Conservation (phyloP, 2,329 filamentous ascomycete species). For the Aspergillus tubingensis region DNA sequence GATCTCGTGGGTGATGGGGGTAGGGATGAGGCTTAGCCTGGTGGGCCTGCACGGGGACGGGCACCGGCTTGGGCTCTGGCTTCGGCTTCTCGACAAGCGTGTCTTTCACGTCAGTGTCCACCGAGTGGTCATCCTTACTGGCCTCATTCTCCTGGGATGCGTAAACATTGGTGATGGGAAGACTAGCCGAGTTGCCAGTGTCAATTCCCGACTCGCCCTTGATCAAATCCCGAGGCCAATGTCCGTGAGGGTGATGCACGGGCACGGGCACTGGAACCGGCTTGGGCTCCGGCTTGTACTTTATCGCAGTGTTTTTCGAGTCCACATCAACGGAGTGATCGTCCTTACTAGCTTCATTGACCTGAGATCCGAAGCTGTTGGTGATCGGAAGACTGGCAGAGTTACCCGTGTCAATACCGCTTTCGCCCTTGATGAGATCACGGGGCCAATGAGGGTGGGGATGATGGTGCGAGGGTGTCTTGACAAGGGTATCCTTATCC, state of each 20-base stretch:
- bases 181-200: conserved; percentile 18
- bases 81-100: neutral
- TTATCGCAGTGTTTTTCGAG: neutral
- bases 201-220: conserved; percentile 26
- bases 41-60: neutral
- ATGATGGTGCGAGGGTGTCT: neutral
- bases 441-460: neutral
- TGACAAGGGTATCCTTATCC: neutral
- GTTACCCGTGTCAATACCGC: conserved; percentile 28
- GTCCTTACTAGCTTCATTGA: neutral
- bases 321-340: neutral
- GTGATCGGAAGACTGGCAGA: neutral
- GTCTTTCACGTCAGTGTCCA: neutral
- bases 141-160: neutral
- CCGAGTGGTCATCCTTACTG: neutral
- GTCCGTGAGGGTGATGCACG: neutral
- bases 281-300: neutral
- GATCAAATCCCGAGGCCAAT: conserved; percentile 13
- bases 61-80: too few species aligned
- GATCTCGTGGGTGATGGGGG: conserved; percentile 13
- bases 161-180: conserved; percentile 12
- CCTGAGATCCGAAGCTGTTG: neutral
- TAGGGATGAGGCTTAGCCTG: neutral
- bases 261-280: too few species aligned
- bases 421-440: conserved; percentile 23